A percentile compares a stretch with the other conserved stretches of the same genome.
These are phyloP conservation scores for Fusarium staphyleae DNA, from an alignment of 2,329 filamentous ascomycete genomes.

Conservation along the genomic window DNA sequence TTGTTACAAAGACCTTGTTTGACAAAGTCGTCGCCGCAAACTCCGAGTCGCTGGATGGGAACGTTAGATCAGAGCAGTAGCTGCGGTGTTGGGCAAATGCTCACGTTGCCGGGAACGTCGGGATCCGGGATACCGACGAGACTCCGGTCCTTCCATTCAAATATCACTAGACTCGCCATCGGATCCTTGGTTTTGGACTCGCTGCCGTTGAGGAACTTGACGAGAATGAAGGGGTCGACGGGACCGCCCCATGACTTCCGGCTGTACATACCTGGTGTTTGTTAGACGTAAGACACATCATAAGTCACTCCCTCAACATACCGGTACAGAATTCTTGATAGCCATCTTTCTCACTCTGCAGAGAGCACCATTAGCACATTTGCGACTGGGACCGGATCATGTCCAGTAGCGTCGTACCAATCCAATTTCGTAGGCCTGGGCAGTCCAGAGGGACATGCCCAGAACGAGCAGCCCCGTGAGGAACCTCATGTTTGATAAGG, in stretches of 20 bases:
- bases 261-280: slow-evolving; percentile 82
- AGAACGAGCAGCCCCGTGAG: slow-evolving; percentile 59
- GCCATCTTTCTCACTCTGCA: slow-evolving; percentile 75
- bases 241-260: slow-evolving; percentile 86
- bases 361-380: slow-evolving; percentile 33
- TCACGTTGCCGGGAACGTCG: slow-evolving; percentile 61
- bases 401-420: slow-evolving; percentile 54
- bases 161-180: slow-evolving; percentile 84
- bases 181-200: slow-evolving; percentile 69
- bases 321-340: slow-evolving; percentile 82
- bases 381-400: background rate
- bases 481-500: slow-evolving; percentile 58
- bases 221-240: slow-evolving; percentile 86
- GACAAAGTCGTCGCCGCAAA: slow-evolving; percentile 79
- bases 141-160: slow-evolving; percentile 88
- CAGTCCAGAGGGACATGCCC: slow-evolving; percentile 62
- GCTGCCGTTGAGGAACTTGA: slow-evolving; percentile 74
- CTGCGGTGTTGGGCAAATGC: slow-evolving; percentile 25
- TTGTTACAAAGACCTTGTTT: slow-evolving; percentile 74
- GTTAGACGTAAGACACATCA: slow-evolving; percentile 7
- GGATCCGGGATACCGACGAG: slow-evolving; percentile 75
- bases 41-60: slow-evolving; percentile 52
- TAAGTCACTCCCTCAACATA: slow-evolving; percentile 41
- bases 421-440: slow-evolving; percentile 63
- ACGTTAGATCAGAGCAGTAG: slow-evolving; percentile 18